Conservation (phyloP, 768 basidiomycete genomes). For the Lactarius tabidus region DNA sequence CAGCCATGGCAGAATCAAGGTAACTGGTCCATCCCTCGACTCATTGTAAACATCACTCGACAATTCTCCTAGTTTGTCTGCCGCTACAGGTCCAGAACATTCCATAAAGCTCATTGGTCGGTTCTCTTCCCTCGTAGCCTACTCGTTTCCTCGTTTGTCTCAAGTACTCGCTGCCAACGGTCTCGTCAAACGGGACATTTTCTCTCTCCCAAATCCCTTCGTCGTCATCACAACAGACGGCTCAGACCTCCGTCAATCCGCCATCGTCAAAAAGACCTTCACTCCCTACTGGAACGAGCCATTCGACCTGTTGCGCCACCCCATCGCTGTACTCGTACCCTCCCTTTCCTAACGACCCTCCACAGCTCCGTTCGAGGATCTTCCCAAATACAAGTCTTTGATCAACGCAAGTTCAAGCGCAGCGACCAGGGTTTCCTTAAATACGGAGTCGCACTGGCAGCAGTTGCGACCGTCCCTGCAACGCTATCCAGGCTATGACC, state of each 20-base stretch:
- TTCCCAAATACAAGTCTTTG: slow-evolving; percentile 85
- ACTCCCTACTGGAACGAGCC: slow-evolving; percentile 81
- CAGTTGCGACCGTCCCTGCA: slow-evolving; percentile 80
- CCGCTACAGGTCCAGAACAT: not conserved
- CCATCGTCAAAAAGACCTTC: slow-evolving; percentile 61
- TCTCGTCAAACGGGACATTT: slow-evolving; percentile 71
- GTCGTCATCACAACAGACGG: slow-evolving; percentile 84
- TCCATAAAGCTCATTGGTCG: slow-evolving; percentile 17
- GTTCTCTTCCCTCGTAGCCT: not conserved
- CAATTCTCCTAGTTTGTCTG: not conserved
- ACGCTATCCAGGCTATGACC: slow-evolving; percentile 62
- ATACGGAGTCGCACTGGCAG: slow-evolving; percentile 82
- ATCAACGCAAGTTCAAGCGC: slow-evolving; percentile 83
- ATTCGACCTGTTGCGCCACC: slow-evolving; percentile 65
- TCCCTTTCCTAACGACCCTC: slow-evolving; percentile 5
- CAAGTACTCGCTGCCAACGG: slow-evolving; percentile 73
- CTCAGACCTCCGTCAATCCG: slow-evolving; percentile 70
- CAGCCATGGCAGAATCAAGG: too few relatives aligned
- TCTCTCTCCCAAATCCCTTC: slow-evolving; percentile 83
- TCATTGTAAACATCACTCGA: not conserved
- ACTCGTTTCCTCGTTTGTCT: not conserved
- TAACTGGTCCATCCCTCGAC: not conserved
- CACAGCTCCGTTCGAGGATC: slow-evolving; percentile 64
- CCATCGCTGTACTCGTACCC: not conserved
- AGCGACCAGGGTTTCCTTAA: slow-evolving; percentile 75